Evolutionary conservation across 306 rosid species (phyloP), one percentile per base, ranked within the genome.

Genomic region (Ormosia semicastrata): DNA sequence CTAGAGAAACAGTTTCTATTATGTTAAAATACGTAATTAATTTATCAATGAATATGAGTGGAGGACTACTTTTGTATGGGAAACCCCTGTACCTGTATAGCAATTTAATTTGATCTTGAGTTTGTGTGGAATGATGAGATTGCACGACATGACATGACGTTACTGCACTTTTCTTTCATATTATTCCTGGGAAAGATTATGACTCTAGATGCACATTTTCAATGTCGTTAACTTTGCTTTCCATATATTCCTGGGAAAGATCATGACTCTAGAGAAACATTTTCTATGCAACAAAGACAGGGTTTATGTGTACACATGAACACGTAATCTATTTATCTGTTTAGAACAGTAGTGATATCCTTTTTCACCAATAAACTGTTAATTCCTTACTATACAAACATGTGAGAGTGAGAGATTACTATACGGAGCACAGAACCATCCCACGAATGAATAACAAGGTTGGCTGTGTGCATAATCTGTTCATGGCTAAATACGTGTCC

Each of bases 191-290:
- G 59, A 67, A 78, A 78, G 75, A 77, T 69, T 43, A 78, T 78
- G 74, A 65, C 15, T 47, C 13, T 7, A 46, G 14, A 68, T 70
- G 66, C 75, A 43, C 34, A 69, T 41, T 43, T 49, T 66, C 50
- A 47, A 39, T 65, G 62, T 66, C 73, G 39, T 40, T 72, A 32
- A 77, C 73, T 69, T 85, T 80, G 81, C 47, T 49, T 77, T 81
- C 79, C 57, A 79, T 75, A 86, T 15, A 83, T 82, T 82, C 79
- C 68, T 52, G 52, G 41, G 69, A 71, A 81, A 77, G 62, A 81
- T 81, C 37, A 84, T 73, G 65, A 37, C 62, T 63, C 17, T 12
- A 34, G 37, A 63, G 18, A 69, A 71, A 64, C 37, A 70, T 63
- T 57, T 66, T 41, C 58, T 30, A 13, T 63, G 65, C 13, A 75